These are phyloP conservation scores for Penicillium mononematosum DNA, from an alignment of 495 filamentous ascomycete species.

Conservation along the genomic window DNA sequence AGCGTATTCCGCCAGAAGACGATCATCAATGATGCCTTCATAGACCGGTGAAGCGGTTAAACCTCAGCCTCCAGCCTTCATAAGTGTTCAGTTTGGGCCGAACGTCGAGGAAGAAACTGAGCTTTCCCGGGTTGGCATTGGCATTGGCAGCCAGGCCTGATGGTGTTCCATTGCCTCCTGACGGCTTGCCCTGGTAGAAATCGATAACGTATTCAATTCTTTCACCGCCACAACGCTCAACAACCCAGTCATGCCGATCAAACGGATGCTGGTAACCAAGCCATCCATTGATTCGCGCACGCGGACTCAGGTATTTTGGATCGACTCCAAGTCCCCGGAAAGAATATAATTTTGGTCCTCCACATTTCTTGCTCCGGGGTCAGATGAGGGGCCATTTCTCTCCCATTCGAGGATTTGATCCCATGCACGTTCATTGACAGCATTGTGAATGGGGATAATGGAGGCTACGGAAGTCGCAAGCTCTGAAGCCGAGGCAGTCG, in stretches of 20 bases:
- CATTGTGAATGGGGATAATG: slow-evolving; percentile 97
- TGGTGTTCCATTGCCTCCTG: slow-evolving; percentile 19
- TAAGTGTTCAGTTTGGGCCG: slow-evolving; percentile 89
- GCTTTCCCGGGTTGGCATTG: slow-evolving; percentile 55
- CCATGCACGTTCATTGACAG: slow-evolving; percentile 90
- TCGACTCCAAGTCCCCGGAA: slow-evolving; percentile 68
- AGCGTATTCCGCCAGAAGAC: slow-evolving; percentile 4
- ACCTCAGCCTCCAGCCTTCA: slow-evolving; percentile 87
- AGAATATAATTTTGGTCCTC: slow-evolving; percentile 77
- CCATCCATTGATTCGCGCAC: slow-evolving; percentile 74
- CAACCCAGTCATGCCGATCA: slow-evolving; percentile 96
- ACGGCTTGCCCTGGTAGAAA: slow-evolving; percentile 80
- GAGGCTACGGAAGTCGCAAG: slow-evolving; percentile 72
- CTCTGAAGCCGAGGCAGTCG: slow-evolving; percentile 40
- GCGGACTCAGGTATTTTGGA: slow-evolving; percentile 71
- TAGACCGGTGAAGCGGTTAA: slow-evolving; percentile 60
- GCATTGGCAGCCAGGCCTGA: slow-evolving; percentile 39
- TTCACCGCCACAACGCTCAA: slow-evolving; percentile 83
- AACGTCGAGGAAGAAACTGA: slow-evolving; percentile 94
- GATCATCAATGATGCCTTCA: slow-evolving; percentile 17
- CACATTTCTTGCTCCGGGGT: slow-evolving; percentile 61
- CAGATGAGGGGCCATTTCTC: slow-evolving; percentile 52
- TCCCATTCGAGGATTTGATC: slow-evolving; percentile 85
- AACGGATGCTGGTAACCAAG: slow-evolving; percentile 89
- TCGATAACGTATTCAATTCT: slow-evolving; percentile 94